Evolutionary conservation across 1,284 basidiomycete genomes (phyloP).

Genomic region (Schizophyllum commune): DNA sequence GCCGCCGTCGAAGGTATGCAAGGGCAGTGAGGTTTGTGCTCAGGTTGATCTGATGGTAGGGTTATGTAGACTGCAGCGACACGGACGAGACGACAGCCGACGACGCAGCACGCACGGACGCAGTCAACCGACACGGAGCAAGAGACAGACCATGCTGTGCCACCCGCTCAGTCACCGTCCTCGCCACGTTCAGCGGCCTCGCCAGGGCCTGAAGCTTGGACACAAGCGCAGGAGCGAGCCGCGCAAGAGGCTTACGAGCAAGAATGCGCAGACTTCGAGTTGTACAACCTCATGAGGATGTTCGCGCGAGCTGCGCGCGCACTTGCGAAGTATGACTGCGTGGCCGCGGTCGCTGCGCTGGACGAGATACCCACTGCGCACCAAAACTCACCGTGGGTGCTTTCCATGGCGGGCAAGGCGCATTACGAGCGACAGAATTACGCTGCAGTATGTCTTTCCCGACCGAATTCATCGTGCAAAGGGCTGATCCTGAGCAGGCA

Average conservation of each 20-base stretch:
- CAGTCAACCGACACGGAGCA: conserved; percentile 64
- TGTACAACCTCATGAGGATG: conserved; percentile 73
- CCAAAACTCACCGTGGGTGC: conserved; percentile 67
- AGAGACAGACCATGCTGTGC: conserved; percentile 56
- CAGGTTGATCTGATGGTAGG: too few species aligned
- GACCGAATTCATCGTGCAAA: conserved; percentile 14
- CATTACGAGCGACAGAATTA: conserved; percentile 88
- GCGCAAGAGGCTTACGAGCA: conserved; percentile 64
- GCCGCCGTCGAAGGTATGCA: conserved; percentile 32
- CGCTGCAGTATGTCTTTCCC: conserved; percentile 55
- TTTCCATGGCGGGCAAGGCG: conserved; percentile 76
- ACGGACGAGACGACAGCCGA: conserved; percentile 36
- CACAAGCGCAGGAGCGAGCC: conserved; percentile 51
- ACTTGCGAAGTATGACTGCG: conserved; percentile 70
- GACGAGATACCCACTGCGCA: conserved; percentile 71
- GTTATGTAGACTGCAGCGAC: background rate
- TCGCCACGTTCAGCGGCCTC: conserved; percentile 49
- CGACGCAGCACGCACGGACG: conserved; percentile 37
- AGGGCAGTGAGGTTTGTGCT: too few species aligned
- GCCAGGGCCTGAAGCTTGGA: conserved; percentile 51
- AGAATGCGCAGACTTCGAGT: conserved; percentile 72
- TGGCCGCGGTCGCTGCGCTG: conserved; percentile 66
- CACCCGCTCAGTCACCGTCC: conserved; percentile 40
- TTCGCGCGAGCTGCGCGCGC: conserved; percentile 75
- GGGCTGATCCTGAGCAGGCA: conserved; percentile 44